Evolutionary conservation across 2,329 filamentous ascomycete genomes (phyloP).

Genomic region (Elsinoe batatas): DNA sequence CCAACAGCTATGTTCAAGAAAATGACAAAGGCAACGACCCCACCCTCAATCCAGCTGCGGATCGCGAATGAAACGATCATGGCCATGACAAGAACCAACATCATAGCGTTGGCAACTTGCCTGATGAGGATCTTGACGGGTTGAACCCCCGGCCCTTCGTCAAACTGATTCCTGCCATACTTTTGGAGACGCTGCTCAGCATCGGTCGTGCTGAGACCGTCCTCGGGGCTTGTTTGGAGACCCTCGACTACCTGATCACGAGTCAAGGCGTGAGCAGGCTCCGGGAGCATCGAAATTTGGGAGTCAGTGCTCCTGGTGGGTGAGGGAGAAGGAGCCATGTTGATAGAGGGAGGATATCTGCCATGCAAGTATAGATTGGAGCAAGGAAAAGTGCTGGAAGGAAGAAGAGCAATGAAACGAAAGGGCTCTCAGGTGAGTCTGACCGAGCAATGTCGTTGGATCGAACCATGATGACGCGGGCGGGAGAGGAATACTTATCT

Average conservation of each 20-base stretch:
- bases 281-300: constrained; percentile 33
- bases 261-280: constrained; percentile 54
- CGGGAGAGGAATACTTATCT: constrained; percentile 4
- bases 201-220: constrained; percentile 52
- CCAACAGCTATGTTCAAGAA: constrained; percentile 37
- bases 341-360: background rate
- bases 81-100: constrained; percentile 48
- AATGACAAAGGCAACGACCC: constrained; percentile 38
- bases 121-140: constrained; percentile 64
- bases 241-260: constrained; percentile 44
- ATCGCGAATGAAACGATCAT: constrained; percentile 42
- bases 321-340: constrained; percentile 6
- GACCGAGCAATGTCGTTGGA: background rate
- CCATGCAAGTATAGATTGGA: background rate
- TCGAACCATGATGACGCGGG: background rate
- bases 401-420: background rate
- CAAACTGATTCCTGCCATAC: constrained; percentile 60
- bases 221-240: constrained; percentile 55
- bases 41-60: constrained; percentile 39
- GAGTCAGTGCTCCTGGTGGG: background rate
- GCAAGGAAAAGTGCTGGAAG: background rate
- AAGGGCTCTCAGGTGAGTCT: background rate
- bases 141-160: constrained; percentile 56
- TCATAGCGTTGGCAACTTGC: constrained; percentile 70
- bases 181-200: constrained; percentile 49